phyloP scores from a whole-genome alignment of 768 basidiomycete genomes.

The Suillus bovinus region DNA sequence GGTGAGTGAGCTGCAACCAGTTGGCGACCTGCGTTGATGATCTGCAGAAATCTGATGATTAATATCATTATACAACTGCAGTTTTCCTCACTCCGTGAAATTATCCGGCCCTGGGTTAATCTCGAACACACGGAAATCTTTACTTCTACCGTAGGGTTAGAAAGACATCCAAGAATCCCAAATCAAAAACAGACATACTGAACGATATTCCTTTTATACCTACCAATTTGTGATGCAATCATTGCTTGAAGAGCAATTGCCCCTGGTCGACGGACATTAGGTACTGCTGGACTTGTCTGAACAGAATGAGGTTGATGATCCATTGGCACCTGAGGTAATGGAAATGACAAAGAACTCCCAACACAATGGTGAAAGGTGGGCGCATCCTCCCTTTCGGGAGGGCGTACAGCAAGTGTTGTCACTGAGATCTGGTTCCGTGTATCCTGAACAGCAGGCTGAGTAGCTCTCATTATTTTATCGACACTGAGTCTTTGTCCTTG shows the following conservation, averaged over 20 bases:
- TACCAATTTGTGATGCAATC: neutral
- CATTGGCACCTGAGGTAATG: neutral
- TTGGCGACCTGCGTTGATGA: neutral
- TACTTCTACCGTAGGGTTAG: neutral
- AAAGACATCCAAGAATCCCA: neutral
- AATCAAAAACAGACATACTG: neutral
- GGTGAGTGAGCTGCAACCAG: slow-evolving; percentile 35
- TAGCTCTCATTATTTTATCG: neutral
- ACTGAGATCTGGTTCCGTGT: neutral
- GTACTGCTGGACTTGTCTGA: neutral
- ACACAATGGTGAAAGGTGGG: neutral
- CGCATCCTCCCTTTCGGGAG: too few species aligned
- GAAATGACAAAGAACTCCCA: neutral
- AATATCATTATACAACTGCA: neutral
- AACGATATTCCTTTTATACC: neutral
- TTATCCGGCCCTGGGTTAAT: neutral
- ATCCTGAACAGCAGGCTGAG: neutral
- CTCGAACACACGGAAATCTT: neutral
- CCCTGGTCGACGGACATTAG: neutral
- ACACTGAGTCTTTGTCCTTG: neutral
- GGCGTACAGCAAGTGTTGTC: neutral
- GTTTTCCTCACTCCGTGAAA: slow-evolving; percentile 2
- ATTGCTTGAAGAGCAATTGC: neutral
- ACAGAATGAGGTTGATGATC: too few species aligned
- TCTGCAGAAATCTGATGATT: neutral